These are phyloP conservation scores for Nakazawaea ernobii DNA, from an alignment of 805 yeast genomes.

Conservation along the genomic window DNA sequence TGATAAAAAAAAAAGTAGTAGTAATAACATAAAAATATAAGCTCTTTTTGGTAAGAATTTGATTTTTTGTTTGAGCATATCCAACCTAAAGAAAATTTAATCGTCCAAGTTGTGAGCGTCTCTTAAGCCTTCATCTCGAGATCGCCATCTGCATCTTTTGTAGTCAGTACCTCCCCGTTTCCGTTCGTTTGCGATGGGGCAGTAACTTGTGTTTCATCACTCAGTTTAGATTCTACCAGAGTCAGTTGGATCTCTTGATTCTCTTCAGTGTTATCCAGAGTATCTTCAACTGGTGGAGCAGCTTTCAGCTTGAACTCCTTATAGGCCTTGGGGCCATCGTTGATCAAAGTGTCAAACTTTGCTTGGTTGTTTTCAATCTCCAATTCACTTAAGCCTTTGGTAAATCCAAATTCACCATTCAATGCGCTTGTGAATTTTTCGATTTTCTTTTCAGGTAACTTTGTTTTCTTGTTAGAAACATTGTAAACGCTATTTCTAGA, in stretches of 20 bases:
- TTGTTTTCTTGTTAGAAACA: constrained; percentile 26
- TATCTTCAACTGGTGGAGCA: not conserved
- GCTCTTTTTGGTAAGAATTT: too few relatives aligned
- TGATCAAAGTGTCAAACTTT: constrained; percentile 28
- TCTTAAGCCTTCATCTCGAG: constrained; percentile 1
- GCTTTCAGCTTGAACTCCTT: constrained; percentile 8
- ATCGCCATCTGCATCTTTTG: constrained; percentile 13
- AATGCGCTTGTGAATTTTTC: constrained; percentile 21
- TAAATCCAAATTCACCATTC: constrained; percentile 55
- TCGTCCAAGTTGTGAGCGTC: not conserved
- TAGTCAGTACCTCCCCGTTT: not conserved
- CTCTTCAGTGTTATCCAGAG: not conserved
- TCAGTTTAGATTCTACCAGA: not conserved
- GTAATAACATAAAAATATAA: too few relatives aligned
- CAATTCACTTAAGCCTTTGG: constrained; percentile 36
- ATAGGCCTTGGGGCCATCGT: constrained; percentile 34
- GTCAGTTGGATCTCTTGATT: constrained; percentile 17
- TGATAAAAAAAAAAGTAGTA: too few relatives aligned
- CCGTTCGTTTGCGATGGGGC: too few relatives aligned
- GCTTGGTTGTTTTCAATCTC: constrained; percentile 26
- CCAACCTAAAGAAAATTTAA: not conserved
- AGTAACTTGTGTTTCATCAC: not conserved
- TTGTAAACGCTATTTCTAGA: constrained; percentile 52
- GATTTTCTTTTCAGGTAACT: constrained; percentile 16
- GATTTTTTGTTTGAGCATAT: too few relatives aligned